These are phyloP conservation scores for Parmales sp. DNA, from an alignment of 108 stramenopile species.

Conservation along the genomic window DNA sequence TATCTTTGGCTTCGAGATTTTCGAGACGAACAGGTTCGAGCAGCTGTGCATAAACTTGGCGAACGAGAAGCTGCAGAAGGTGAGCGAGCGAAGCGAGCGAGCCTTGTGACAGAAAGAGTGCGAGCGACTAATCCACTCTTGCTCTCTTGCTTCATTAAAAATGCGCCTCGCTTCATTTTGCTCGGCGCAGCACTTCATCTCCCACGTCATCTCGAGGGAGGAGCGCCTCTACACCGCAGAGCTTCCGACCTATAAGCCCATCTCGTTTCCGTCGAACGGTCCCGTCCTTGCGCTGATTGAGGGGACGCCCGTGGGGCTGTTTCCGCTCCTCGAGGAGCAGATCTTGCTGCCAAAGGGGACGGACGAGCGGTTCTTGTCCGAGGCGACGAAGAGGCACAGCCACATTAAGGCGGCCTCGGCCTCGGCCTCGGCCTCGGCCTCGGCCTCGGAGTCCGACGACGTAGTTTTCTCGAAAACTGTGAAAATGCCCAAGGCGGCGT, in stretches of 20 bases:
- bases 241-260: not conserved
- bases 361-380: constrained; percentile 19
- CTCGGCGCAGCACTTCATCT: constrained; percentile 32
- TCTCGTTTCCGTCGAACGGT: constrained; percentile 18
- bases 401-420: not conserved
- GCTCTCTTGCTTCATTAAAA: too few relatives aligned
- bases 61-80: constrained; percentile 36
- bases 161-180: too few relatives aligned
- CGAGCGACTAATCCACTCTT: too few relatives aligned
- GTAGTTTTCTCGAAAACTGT: too few relatives aligned
- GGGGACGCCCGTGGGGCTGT: constrained; percentile 11
- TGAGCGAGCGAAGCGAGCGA: too few relatives aligned
- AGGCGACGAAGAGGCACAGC: constrained; percentile 9
- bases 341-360: constrained; percentile 14
- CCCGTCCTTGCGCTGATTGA: constrained; percentile 26
- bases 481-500: not conserved
- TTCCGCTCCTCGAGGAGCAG: constrained; percentile 29
- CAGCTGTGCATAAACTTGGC: constrained; percentile 38
- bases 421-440: too few relatives aligned
- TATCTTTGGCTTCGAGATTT: constrained; percentile 37
- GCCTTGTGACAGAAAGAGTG: too few relatives aligned
- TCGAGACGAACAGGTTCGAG: constrained; percentile 30
- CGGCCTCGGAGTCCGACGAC: too few relatives aligned
- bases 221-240: constrained; percentile 20
- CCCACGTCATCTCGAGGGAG: constrained; percentile 23